Evolutionary conservation across 2,329 filamentous ascomycete species (phyloP), one percentile per base, ranked within the genome.

Genomic region (Leptographium flavum): DNA sequence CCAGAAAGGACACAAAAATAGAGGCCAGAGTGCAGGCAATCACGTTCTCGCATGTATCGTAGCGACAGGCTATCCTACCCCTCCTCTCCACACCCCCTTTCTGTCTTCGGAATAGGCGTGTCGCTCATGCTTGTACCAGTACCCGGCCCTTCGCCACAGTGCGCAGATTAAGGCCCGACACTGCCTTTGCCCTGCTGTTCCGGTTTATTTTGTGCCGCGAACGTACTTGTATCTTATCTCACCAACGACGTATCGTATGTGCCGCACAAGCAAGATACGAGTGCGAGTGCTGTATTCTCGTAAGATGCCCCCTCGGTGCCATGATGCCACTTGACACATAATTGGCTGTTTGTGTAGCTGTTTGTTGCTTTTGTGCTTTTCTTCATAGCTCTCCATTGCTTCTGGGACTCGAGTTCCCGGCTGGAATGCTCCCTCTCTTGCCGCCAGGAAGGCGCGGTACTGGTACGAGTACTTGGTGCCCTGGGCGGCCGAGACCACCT

Each of bases 51-150:
- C 25, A 36, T 21, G 31, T 15, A 41, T 23, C 17, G 41, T 23
- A 19, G 31, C 32, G 32, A 22, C 27, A 10, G 13, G 8, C 14
- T 13, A 13, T 7, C 30, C 27, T 25, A 42, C 40, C 31, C 31
- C 40, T 42, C 30, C 31, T 35, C 40, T 42, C 40, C 40, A 42
- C 40, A 42, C 40, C 40, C 30, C 40, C 40, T 33, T 42, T 42
- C 30, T 30, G 19, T 25, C 40, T 42, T 42, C 30, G 40, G 23
- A 17, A 39, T 39, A 17, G 37, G 35, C 21, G n/a, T n/a, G n/a
- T n/a, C n/a, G n/a, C 35, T 37, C 21, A 3, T 21, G 21, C 39
- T 10, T 14, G 21, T 33, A 32, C 39, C 31, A 30, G 31, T 25
- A 25, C 30, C 32, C 40, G 35, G 40, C 40, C 40, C 40, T 21